Conservation (phyloP, 2,329 filamentous ascomycete species). For the Lithohypha guttulata region DNA sequence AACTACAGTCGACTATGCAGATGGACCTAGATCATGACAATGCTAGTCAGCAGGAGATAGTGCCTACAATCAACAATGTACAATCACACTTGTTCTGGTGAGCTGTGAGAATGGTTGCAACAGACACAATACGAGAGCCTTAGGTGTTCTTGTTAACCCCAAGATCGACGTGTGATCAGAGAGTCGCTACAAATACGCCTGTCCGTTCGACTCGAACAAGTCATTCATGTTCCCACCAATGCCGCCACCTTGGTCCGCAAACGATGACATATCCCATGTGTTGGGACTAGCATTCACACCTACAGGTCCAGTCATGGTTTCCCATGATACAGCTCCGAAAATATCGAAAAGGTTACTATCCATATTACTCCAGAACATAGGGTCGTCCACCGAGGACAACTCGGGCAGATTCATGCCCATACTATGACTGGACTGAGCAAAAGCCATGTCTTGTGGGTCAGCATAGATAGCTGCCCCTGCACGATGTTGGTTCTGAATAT, state of each 20-base stretch:
- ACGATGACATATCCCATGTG: constrained; percentile 6
- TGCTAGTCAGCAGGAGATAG: too few relatives aligned
- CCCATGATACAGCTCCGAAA: constrained; percentile 21
- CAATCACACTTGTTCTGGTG: too few relatives aligned
- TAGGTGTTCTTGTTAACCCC: too few relatives aligned
- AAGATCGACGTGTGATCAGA: too few relatives aligned
- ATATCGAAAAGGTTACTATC: constrained; percentile 21
- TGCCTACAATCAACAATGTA: too few relatives aligned
- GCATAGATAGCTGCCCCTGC: constrained; percentile 17
- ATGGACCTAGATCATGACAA: too few relatives aligned
- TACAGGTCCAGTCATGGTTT: constrained; percentile 21
- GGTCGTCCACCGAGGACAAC: constrained; percentile 15
- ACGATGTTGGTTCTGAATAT: not conserved
- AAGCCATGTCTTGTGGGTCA: constrained; percentile 18
- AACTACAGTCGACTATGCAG: too few relatives aligned
- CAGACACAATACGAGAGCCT: too few relatives aligned
- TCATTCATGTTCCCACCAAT: too few relatives aligned
- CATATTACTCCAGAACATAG: constrained; percentile 22
- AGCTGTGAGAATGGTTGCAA: too few relatives aligned
- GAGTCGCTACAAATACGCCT: too few relatives aligned
- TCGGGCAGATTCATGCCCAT: constrained; percentile 14
- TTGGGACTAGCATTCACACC: constrained; percentile 2
- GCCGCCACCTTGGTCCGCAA: constrained; percentile 1
- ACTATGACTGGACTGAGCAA: constrained; percentile 19
- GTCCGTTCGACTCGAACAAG: too few relatives aligned